Conservation (phyloP, 345 rosid species). For the Limnanthes douglasii region DNA sequence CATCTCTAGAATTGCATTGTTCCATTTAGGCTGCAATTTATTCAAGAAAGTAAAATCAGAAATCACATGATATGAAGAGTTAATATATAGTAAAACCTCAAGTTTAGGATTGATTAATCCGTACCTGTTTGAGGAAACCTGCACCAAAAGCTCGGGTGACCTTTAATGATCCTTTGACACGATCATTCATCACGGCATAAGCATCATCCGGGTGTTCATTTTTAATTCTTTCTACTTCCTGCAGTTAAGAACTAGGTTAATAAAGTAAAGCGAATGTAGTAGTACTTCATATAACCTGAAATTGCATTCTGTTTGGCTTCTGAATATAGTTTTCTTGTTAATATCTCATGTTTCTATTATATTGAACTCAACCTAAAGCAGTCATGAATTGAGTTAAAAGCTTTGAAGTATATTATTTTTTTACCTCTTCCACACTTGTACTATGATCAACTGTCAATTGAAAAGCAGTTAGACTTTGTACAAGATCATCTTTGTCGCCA, state of each 20-base stretch:
- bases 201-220: constrained; percentile 76
- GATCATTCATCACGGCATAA: constrained; percentile 50
- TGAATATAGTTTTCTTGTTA: too few species aligned
- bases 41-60: constrained; percentile 2
- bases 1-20: constrained; percentile 80
- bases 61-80: background rate
- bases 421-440: constrained; percentile 70
- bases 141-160: constrained; percentile 97
- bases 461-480: constrained; percentile 25
- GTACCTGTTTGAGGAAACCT: constrained; percentile 86
- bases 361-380: too few species aligned
- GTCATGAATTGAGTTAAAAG: too few species aligned
- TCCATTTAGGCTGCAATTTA: constrained; percentile 91
- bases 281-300: too few species aligned
- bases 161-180: constrained; percentile 88
- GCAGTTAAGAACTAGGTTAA: too few species aligned
- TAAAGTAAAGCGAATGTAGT: too few species aligned
- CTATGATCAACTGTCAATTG: constrained; percentile 87
- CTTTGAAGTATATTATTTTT: too few species aligned
- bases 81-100: background rate
- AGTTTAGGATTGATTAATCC: background rate
- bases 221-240: constrained; percentile 83
- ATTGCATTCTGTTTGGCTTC: too few species aligned
- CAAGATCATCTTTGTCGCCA: constrained; percentile 17
- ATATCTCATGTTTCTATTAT: too few species aligned